Percentiles rank a stretch among this genome's conserved stretches.
These are phyloP conservation scores for Rubia occidens DNA, from an alignment of 305 asterid genomes.

Conservation along the genomic window DNA sequence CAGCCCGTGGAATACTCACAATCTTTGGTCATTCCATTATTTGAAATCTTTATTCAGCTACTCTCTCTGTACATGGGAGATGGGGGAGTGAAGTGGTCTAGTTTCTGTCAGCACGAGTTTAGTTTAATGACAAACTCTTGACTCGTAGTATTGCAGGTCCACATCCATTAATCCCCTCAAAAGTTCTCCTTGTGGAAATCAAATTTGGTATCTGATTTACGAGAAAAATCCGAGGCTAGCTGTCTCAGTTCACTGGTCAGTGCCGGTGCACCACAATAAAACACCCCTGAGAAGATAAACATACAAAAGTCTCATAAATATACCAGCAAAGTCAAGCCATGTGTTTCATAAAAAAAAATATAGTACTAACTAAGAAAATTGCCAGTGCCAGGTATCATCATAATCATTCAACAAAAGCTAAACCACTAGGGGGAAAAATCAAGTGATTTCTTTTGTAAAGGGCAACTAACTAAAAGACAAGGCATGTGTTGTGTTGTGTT, in stretches of 20 bases:
- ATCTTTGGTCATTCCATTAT: neutral
- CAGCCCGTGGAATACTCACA: neutral
- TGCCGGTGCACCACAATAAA: constrained; percentile 90
- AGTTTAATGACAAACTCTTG: no score
- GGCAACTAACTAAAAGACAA: neutral
- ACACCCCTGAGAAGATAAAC: constrained; percentile 51
- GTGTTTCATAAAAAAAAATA: neutral
- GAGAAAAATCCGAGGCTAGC: constrained; percentile 69
- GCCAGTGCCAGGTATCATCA: neutral
- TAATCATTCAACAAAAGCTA: constrained; percentile 13
- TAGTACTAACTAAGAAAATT: neutral
- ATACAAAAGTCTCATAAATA: neutral
- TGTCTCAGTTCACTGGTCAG: constrained; percentile 59
- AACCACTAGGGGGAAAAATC: constrained; percentile 3
- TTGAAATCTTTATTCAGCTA: constrained; percentile 8
- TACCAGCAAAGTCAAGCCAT: neutral
- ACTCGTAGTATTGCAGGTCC: neutral
- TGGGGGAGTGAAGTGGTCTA: neutral
- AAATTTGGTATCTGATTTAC: constrained; percentile 74
- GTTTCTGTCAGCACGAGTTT: neutral
- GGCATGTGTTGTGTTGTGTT: neutral
- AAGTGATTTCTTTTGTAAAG: neutral
- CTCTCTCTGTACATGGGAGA: constrained; percentile 5
- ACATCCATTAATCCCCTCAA: constrained; percentile 11
- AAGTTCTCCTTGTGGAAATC: constrained; percentile 93